Conservation (phyloP, 345 rosid genomes). For the Brassica rapa region DNA sequence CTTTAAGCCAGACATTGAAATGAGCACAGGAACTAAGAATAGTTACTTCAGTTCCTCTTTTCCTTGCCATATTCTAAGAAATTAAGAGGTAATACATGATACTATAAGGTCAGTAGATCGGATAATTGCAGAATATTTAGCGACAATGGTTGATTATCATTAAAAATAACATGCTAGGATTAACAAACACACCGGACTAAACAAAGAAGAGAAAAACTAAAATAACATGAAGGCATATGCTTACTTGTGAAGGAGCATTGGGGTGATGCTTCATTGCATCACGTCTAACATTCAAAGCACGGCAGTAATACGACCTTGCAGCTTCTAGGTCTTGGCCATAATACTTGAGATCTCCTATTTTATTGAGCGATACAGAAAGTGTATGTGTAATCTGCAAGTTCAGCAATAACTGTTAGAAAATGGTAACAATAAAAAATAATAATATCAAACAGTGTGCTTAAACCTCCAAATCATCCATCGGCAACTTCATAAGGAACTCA, state of each 20-base stretch:
- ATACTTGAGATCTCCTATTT: conserved; percentile 93
- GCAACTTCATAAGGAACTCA: conserved; percentile 70
- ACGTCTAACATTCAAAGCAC: conserved; percentile 72
- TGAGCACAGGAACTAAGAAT: conserved; percentile 1
- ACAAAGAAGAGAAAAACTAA: conserved; percentile 9
- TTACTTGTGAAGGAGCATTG: conserved; percentile 74
- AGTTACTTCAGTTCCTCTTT: neutral
- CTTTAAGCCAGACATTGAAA: conserved; percentile 4
- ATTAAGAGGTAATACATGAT: neutral
- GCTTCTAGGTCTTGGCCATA: conserved; percentile 81
- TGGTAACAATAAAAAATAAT: neutral
- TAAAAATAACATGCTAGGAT: neutral
- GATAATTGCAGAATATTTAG: neutral
- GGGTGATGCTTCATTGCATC: conserved; percentile 66
- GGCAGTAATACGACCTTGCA: conserved; percentile 77
- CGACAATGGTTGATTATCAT: neutral
- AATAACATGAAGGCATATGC: conserved; percentile 14
- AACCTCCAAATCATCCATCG: conserved; percentile 86
- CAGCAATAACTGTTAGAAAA: conserved; percentile 16
- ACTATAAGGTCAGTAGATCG: neutral
- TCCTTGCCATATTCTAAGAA: neutral
- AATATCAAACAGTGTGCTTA: conserved; percentile 14
- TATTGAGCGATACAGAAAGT: conserved; percentile 92
- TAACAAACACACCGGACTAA: neutral
- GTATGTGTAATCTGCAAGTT: conserved; percentile 74